Base-by-base conservation (phyloP, 1,284 basidiomycete species). In the Wolfiporia cocos region DNA sequence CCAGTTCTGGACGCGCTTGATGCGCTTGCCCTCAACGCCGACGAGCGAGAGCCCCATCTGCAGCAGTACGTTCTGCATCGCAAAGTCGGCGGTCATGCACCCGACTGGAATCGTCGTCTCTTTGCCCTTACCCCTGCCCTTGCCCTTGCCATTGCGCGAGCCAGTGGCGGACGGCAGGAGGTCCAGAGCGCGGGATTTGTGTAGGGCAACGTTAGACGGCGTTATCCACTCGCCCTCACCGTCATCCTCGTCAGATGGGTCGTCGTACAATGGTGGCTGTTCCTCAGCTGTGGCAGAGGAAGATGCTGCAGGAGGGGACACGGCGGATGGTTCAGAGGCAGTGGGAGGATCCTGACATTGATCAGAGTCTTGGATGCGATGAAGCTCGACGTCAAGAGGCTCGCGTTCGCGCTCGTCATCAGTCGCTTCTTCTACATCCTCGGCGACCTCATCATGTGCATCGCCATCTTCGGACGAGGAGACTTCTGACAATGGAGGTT, bases 41-140 rank as follows among this genome's bases (percentile, higher is more conserved):
- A 99, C 84, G 21, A 99, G 72, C 49, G 84, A 86, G 42, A 99
- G 67, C 0, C 90, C 89, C 89, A 99, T 96, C 61, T 97, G 94
- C 41, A 99, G 67, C 46, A 97, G 66, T 11, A 99, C 92, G 59
- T 99, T 99, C 67, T 99, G 96, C 79, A 99, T 96, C 12, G 96
- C 96, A 65, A 93, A 99, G 76, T 99, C 96, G 29, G 90, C 91
- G 2, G 96, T 99, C 89, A 99, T 92, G 61, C 92, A 94, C 14
- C 91, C 93, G 2, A 80, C 81, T 43, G 69, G 69, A 42, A 89
- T 67, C 9, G 63, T 51, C 44, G 76, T 69, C 36, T 67, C 50
- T 37, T 39, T 65, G 38, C 68, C 62, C 49, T 60, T 61, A 18
- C 48, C 51, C 43, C 69, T 74, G 31, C 60, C 59, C 51, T 28